A percentile compares a stretch with the other conserved stretches of the same genome.
These are phyloP conservation scores for Acanthamoeba culbertsoni DNA, from an alignment of 208 protist species.

Conservation along the genomic window DNA sequence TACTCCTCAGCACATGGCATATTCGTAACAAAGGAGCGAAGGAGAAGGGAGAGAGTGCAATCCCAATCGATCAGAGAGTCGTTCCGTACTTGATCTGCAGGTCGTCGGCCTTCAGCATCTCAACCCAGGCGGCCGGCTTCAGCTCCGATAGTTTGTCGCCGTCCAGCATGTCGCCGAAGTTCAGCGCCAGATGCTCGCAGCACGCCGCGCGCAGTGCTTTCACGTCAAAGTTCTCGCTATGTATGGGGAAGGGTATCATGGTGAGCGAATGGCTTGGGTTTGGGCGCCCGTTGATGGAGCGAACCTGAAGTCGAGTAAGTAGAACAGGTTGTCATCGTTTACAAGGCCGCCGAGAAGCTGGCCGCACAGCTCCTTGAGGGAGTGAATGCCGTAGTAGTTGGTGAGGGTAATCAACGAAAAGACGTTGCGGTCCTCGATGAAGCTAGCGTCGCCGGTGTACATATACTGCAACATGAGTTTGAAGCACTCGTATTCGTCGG, in stretches of 20 bases:
- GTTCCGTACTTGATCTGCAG: constrained; percentile 17
- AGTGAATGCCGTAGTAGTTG: constrained; percentile 52
- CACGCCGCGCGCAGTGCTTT: background rate
- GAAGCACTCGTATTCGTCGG: background rate
- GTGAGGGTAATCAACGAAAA: background rate
- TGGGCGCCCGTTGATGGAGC: background rate
- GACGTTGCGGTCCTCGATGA: background rate
- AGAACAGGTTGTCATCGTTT: constrained; percentile 23
- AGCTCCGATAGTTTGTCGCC: background rate
- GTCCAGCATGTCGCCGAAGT: constrained; percentile 22
- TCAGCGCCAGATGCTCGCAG: background rate
- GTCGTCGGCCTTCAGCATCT: constrained; percentile 14
- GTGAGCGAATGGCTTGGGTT: background rate
- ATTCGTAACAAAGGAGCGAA: too few relatives aligned
- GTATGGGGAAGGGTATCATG: background rate
- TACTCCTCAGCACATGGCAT: background rate
- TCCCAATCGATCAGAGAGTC: background rate
- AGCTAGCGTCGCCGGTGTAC: constrained; percentile 47
- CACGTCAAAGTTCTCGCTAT: background rate
- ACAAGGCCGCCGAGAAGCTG: background rate
- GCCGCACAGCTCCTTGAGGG: constrained; percentile 48
- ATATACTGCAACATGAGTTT: constrained; percentile 48
- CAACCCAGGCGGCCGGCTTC: background rate
- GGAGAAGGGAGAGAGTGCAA: background rate
- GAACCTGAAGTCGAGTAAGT: constrained; percentile 1